Base-by-base conservation (phyloP, 2,329 filamentous ascomycete genomes). In the Penicillium sp. region DNA sequence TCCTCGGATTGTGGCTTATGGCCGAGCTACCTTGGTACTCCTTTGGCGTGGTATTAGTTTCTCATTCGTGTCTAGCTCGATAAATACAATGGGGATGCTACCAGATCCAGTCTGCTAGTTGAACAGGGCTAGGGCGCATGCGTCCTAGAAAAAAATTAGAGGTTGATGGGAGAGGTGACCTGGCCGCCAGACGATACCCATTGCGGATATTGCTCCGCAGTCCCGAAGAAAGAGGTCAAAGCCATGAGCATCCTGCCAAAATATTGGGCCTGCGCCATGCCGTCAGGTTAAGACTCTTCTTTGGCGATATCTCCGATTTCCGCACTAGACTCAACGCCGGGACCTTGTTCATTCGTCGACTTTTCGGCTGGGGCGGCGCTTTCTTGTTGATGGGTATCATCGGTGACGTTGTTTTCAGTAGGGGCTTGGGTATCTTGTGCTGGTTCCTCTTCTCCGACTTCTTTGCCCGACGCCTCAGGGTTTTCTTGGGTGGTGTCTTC, bases 131-230 rank as follows among this genome's bases (percentile, higher is more conserved):
- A 11, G 18, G 18, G 16, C 35, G 16, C 35, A 20, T 18, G 31
- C 31, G 31, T 18, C 18, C 18, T 38, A 38, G 35, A 38, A 20
- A 20, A 16, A 38, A 38, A n/a, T 20, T 18, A 36, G n/a, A 36
- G 18, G 35, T 3, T 22, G 35, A 11, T 38, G 16, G 9, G 9
- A 20, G 18, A 38, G 44, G 30, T 22, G 31, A 38, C 40, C 46
- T 44, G 39, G 30, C 50, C 45, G 54, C 46, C n/a, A 51, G 44
- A 46, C 20, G 35, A 56, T 50, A 54, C 51, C 54, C 46, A 39
- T 58, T 61, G 53, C 44, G 50, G 56, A 38, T 48, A 56, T 35
- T 56, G 38, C 50, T 59, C 58, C 54, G 54, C 50, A 53, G 27
- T 47, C 33, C 24, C 33, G 35, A 46, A 24, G 43, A 48, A 56